Percentiles rank a stretch among this genome's conserved stretches.
These are phyloP conservation scores for Leptomonas pyrrhocoris DNA, from an alignment of 208 protist species.

Conservation along the genomic window DNA sequence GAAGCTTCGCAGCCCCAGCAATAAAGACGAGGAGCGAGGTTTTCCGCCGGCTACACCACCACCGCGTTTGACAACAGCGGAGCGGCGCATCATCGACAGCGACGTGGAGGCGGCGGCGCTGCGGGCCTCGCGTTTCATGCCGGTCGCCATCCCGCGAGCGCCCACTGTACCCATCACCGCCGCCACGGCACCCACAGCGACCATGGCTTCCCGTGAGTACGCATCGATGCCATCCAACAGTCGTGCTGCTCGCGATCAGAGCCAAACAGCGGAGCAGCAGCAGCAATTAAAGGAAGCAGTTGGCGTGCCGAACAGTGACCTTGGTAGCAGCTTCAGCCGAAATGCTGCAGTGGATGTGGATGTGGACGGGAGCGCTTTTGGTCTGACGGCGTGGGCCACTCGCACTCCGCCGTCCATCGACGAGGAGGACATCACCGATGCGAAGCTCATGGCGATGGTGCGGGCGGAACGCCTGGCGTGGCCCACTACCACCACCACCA, in stretches of 20 bases:
- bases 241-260: neutral
- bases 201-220: neutral
- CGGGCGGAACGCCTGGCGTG: constrained; percentile 41
- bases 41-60: too few species aligned
- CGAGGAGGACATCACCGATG: constrained; percentile 41
- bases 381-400: constrained; percentile 21
- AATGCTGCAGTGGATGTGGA: neutral
- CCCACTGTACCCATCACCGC: constrained; percentile 35
- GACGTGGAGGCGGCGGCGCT: constrained; percentile 52
- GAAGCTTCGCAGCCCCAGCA: too few species aligned
- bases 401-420: constrained; percentile 33
- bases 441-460: constrained; percentile 39
- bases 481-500: constrained; percentile 4
- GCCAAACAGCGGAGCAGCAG: constrained; percentile 1
- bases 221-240: neutral
- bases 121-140: constrained; percentile 54
- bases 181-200: constrained; percentile 3
- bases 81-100: constrained; percentile 32
- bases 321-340: neutral
- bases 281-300: constrained; percentile 3
- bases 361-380: neutral
- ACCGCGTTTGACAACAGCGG: constrained; percentile 5
- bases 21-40: too few species aligned
- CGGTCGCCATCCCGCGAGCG: constrained; percentile 50
- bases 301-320: neutral